A percentile compares a stretch with the other conserved stretches of the same genome.
These are phyloP conservation scores for Gossypium schwendimanii DNA, from an alignment of 441 rosid genomes.

Conservation along the genomic window DNA sequence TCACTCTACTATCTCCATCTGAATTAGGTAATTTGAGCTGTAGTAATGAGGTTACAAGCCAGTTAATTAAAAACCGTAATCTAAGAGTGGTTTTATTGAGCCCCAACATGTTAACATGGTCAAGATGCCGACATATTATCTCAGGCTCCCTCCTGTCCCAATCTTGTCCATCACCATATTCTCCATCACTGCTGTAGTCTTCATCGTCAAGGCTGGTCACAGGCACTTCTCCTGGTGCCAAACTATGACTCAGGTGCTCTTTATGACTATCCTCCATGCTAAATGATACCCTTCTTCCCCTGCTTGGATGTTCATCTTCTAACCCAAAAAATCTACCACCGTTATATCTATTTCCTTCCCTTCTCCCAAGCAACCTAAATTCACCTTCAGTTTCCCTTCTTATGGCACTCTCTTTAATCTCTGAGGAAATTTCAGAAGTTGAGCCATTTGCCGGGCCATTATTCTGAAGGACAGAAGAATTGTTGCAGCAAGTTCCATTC, in stretches of 20 bases:
- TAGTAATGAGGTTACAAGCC: constrained; percentile 92
- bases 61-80: constrained; percentile 76
- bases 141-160: constrained; percentile 84
- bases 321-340: constrained; percentile 66
- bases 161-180: constrained; percentile 66
- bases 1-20: constrained; percentile 46
- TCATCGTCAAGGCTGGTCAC: constrained; percentile 56
- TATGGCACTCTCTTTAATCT: constrained; percentile 79
- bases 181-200: constrained; percentile 66
- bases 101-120: constrained; percentile 86
- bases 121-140: constrained; percentile 68
- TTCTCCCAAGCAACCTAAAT: constrained; percentile 77
- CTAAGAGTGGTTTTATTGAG: constrained; percentile 78
- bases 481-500: constrained; percentile 25
- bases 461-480: constrained; percentile 21
- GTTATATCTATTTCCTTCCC: constrained; percentile 55
- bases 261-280: constrained; percentile 57
- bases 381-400: constrained; percentile 95
- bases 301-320: constrained; percentile 80
- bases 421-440: constrained; percentile 41
- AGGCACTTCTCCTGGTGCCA: constrained; percentile 65
- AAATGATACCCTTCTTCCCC: constrained; percentile 85
- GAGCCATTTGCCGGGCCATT: constrained; percentile 36
- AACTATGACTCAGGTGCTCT: constrained; percentile 37
- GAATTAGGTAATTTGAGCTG: constrained; percentile 64